phyloP scores from a whole-genome alignment of 305 asterid genomes.

The Plantago rigida region DNA sequence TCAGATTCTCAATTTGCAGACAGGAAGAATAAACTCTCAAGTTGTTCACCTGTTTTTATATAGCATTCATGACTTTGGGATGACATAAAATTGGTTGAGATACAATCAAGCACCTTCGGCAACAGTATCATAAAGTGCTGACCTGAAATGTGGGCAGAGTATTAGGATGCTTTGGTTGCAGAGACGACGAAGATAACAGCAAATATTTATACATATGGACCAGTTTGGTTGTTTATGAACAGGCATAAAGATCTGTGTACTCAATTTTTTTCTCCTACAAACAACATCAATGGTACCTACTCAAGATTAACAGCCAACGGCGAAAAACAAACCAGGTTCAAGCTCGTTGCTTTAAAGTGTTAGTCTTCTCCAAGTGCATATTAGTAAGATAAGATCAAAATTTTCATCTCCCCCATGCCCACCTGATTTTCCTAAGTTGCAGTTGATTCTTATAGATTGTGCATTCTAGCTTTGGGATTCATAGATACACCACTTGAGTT shows the following conservation, averaged over 20 bases:
- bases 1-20: conserved; percentile 13
- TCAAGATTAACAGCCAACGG: not conserved
- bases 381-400: not conserved
- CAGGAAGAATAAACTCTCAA: conserved; percentile 20
- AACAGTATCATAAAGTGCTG: conserved; percentile 47
- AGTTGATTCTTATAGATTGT: not conserved
- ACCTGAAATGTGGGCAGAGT: conserved; percentile 44
- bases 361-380: not conserved
- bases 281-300: not conserved
- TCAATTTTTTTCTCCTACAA: not conserved
- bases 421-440: not conserved
- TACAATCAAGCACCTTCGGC: conserved; percentile 62
- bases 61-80: conserved; percentile 79
- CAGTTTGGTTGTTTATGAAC: not conserved
- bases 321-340: too few species aligned
- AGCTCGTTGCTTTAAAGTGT: not conserved
- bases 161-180: not conserved
- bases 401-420: not conserved
- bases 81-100: conserved; percentile 54
- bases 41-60: conserved; percentile 69
- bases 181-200: not conserved
- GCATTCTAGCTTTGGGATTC: not conserved
- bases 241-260: not conserved
- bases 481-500: too few species aligned
- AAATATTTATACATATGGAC: not conserved